Base-by-base conservation (phyloP, 2,329 filamentous ascomycete genomes). In the Diaporthe amygdali region DNA sequence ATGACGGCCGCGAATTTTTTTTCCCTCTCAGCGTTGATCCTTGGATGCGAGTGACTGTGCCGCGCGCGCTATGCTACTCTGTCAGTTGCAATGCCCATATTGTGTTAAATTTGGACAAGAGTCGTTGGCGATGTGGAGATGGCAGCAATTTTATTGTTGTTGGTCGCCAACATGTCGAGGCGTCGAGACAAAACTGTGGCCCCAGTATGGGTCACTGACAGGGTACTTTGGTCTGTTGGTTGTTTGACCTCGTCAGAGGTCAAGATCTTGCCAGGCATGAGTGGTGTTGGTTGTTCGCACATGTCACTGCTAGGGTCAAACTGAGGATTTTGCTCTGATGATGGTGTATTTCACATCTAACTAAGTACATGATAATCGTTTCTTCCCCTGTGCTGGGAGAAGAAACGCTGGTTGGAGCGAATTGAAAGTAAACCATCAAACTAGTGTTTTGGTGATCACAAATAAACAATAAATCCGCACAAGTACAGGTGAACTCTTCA, bases 401-500 rank as follows among this genome's bases (percentile, higher is more conserved):
- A 59, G 52, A 68, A 56, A 41, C 14, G 25, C 46, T n/a, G 22
- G 41, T 15, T 49, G 39, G 32, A 44, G 49, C 32, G 66, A 68
- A 68, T 37, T 27, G 52, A 59, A 68, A 25, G 41, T 64, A 64
- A 64, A 64, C 37, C 59, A 64, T 46, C 34, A 30, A 47, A 20
- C n/a, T 30, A n/a, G 37, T 61, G 52, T 49, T 49, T 59, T 47
- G 30, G 17, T 59, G 32, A n/a, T 51, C n/a, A 46, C 37, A 47
- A 44, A 17, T 27, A 41, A 49, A 56, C 17, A 41, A 59, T 17
- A 49, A 25, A 68, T 34, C 37, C 64, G n/a, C 30, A 44, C 32
- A 15, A 47, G 30, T 49, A 68, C 66, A 68, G 66, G 66, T 68
- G 66, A 59, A 59, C 41, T 49, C 54, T 59, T 59, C 66, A 68